These are phyloP conservation scores for Citrus sp. DNA, from an alignment of 345 rosid genomes.

Conservation along the genomic window DNA sequence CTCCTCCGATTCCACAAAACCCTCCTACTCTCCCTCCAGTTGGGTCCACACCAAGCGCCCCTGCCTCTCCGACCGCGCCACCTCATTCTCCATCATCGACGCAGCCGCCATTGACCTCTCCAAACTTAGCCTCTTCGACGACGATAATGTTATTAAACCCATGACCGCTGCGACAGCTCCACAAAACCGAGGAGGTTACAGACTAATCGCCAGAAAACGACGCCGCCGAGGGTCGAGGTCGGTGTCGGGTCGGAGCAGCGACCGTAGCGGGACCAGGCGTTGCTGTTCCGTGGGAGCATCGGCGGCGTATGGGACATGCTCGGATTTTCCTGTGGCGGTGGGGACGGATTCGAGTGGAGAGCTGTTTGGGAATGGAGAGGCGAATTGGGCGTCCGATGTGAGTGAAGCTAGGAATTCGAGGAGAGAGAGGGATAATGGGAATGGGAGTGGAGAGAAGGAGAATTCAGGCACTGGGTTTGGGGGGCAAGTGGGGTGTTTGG, in stretches of 20 bases:
- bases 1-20: conserved; percentile 36
- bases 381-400: conserved; percentile 87
- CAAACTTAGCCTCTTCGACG: conserved; percentile 69
- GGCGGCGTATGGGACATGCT: conserved; percentile 78
- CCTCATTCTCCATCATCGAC: conserved; percentile 64
- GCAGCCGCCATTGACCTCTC: conserved; percentile 57
- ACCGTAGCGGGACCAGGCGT: conserved; percentile 80
- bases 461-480: conserved; percentile 37
- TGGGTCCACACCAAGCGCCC: conserved; percentile 61
- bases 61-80: conserved; percentile 90
- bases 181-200: conserved; percentile 32
- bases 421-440: conserved; percentile 56
- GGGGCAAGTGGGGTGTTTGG: conserved; percentile 55
- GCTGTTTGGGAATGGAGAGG: conserved; percentile 70
- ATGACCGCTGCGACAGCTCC: conserved; percentile 21
- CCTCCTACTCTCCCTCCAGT: conserved; percentile 26
- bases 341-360: conserved; percentile 98
- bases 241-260: conserved; percentile 88
- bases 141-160: conserved; percentile 33
- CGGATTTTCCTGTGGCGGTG: conserved; percentile 80
- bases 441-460: conserved; percentile 57
- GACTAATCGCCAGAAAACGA: conserved; percentile 61
- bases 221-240: conserved; percentile 88
- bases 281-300: conserved; percentile 89
- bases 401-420: conserved; percentile 73